phyloP scores from a whole-genome alignment of 2,329 filamentous ascomycete species.

The Nakataea oryzae region DNA sequence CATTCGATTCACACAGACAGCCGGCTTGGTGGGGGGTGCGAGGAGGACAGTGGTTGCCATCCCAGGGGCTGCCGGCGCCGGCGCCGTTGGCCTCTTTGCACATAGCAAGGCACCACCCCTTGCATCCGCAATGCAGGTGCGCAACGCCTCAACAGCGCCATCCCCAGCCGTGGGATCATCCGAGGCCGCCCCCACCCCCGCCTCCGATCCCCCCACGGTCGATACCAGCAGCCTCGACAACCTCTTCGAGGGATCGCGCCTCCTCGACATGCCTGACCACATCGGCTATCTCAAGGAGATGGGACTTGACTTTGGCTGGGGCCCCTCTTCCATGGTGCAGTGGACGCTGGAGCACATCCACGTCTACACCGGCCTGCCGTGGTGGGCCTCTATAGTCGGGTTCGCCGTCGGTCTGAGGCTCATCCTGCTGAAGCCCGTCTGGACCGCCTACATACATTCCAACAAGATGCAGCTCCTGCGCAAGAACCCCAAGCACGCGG shows the following conservation, averaged over 20 bases:
- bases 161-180: conserved; percentile 12
- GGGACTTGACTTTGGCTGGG: conserved; percentile 81
- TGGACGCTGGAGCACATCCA: conserved; percentile 76
- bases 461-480: conserved; percentile 43
- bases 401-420: conserved; percentile 56
- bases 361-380: conserved; percentile 63
- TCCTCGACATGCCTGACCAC: conserved; percentile 56
- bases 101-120: conserved; percentile 1
- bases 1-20: not conserved
- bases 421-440: conserved; percentile 53
- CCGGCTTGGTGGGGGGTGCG: conserved; percentile 4
- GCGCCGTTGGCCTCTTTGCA: not conserved
- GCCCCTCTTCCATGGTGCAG: conserved; percentile 64
- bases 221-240: conserved; percentile 7
- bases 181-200: conserved; percentile 9
- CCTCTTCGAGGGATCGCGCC: conserved; percentile 24
- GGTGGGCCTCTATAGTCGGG: conserved; percentile 66
- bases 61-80: not conserved
- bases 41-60: conserved; percentile 12
- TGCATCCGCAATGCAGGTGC: conserved; percentile 6
- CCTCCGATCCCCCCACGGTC: not conserved
- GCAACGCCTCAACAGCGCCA: conserved; percentile 2
- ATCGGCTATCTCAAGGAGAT: conserved; percentile 76
- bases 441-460: conserved; percentile 49
- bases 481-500: conserved; percentile 36